These are phyloP conservation scores for Solanum ossicruentum DNA, from an alignment of 257 asterid species.

Conservation along the genomic window DNA sequence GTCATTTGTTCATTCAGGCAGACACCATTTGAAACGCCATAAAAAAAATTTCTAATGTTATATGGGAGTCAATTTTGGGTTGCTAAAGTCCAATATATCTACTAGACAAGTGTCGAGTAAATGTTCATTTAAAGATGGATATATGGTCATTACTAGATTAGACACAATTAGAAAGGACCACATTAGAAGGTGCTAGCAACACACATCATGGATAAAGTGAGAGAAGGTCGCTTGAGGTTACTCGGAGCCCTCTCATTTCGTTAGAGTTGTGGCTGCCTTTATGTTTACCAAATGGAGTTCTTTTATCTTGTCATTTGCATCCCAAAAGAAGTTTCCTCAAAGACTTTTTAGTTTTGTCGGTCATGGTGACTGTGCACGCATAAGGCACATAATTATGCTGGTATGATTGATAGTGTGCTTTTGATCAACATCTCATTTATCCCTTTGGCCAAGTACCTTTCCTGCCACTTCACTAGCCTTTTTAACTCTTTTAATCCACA, in stretches of 20 bases:
- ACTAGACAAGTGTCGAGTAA: not conserved
- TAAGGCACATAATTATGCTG: not conserved
- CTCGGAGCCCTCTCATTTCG: not conserved
- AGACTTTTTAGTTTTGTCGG: not conserved
- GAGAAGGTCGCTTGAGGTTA: not conserved
- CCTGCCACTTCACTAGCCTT: not conserved
- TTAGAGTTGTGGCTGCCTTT: not conserved
- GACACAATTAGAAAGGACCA: not conserved
- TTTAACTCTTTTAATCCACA: not conserved
- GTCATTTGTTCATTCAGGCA: not conserved
- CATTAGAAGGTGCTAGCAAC: not conserved
- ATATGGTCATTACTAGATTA: not conserved
- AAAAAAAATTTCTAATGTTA: not conserved
- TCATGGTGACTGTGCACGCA: not conserved
- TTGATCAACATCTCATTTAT: not conserved
- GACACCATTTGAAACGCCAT: not conserved
- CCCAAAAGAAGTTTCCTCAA: not conserved
- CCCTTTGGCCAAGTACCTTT: not conserved
- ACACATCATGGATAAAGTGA: not conserved
- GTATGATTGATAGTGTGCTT: not conserved
- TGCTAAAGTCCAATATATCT: not conserved
- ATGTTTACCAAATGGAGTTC: not conserved
- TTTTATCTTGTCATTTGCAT: not conserved
- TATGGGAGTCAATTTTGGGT: not conserved
- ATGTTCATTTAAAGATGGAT: not conserved